Evolutionary conservation across 1,284 basidiomycete genomes (phyloP).

Genomic region (Cutaneotrichosporon cutaneum): DNA sequence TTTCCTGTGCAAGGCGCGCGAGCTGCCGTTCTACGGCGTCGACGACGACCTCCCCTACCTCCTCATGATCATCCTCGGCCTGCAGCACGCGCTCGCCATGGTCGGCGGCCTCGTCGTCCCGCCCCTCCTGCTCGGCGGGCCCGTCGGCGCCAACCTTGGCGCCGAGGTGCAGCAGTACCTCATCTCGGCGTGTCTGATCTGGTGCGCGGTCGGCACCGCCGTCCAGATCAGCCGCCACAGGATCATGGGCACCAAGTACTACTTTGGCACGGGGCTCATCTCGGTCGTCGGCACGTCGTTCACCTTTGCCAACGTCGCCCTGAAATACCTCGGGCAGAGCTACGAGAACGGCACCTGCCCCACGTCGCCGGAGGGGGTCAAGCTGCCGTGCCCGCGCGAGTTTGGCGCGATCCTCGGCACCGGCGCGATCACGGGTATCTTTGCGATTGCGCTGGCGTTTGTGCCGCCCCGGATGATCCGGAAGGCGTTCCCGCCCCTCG

Average conservation of each 20-base stretch:
- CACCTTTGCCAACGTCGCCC: constrained; percentile 37
- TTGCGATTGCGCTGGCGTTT: constrained; percentile 36
- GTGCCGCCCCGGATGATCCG: constrained; percentile 35
- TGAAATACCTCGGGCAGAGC: constrained; percentile 30
- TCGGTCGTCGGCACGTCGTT: constrained; percentile 37
- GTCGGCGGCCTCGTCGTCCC: constrained; percentile 38
- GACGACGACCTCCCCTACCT: constrained; percentile 35
- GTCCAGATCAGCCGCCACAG: constrained; percentile 32
- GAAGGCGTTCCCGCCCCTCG: constrained; percentile 39
- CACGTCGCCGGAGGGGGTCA: constrained; percentile 27
- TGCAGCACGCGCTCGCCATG: constrained; percentile 41
- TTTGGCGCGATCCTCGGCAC: constrained; percentile 41
- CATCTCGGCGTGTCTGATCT: constrained; percentile 39
- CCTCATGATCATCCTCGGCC: constrained; percentile 36
- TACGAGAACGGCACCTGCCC: constrained; percentile 38
- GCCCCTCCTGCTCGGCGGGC: constrained; percentile 34
- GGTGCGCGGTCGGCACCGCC: constrained; percentile 35
- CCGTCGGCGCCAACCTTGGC: constrained; percentile 33
- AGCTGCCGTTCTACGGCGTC: constrained; percentile 39
- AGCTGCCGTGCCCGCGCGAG: constrained; percentile 37
- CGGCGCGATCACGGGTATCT: constrained; percentile 30
- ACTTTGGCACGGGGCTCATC: constrained; percentile 39
- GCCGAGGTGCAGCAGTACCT: constrained; percentile 35
- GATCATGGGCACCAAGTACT: constrained; percentile 32
- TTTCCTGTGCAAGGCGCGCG: constrained; percentile 23